These are phyloP conservation scores for Metschnikowia lunata DNA, from an alignment of 805 yeast genomes.

Conservation along the genomic window DNA sequence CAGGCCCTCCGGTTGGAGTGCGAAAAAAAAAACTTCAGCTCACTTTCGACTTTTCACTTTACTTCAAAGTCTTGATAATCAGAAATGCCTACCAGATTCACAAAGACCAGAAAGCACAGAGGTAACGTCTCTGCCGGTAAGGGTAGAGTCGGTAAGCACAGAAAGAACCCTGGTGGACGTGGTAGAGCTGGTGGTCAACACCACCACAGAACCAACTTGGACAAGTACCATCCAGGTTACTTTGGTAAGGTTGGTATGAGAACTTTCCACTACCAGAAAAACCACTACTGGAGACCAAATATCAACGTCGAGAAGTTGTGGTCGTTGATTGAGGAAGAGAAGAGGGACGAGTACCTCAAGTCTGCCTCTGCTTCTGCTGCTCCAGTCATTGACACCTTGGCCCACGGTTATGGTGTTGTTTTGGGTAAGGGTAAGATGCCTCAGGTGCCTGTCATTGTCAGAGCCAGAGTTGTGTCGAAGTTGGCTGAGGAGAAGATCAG, in stretches of 20 bases:
- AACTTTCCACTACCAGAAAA: conserved; percentile 94
- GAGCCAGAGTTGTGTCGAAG: conserved; percentile 98
- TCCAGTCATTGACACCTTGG: conserved; percentile 98
- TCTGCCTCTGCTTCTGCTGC: conserved; percentile 84
- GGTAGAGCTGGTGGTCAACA: conserved; percentile 99
- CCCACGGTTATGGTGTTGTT: conserved; percentile 99
- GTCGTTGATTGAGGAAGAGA: conserved; percentile 90
- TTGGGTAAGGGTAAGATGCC: conserved; percentile 99
- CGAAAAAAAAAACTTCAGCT: conserved; percentile 13
- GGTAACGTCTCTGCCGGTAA: conserved; percentile 99
- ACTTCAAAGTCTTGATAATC: conserved; percentile 8
- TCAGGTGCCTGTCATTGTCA: conserved; percentile 96
- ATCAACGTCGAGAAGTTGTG: conserved; percentile 98
- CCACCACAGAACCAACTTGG: conserved; percentile 99
- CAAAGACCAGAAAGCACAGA: conserved; percentile 99
- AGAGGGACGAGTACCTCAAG: conserved; percentile 90
- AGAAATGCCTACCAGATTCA: conserved; percentile 96
- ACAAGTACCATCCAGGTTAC: conserved; percentile 99
- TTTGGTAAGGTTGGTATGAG: conserved; percentile 99
- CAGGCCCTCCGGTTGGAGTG: conserved; percentile 1
- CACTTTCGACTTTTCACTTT: conserved; percentile 4
- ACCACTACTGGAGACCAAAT: conserved; percentile 97
- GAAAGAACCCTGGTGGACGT: conserved; percentile 99
- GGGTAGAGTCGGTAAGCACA: conserved; percentile 99
- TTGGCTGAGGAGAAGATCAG: conserved; percentile 99